Evolutionary conservation across 352 stramenopile species (phyloP).

Genomic region (Achlya hypogyna): DNA sequence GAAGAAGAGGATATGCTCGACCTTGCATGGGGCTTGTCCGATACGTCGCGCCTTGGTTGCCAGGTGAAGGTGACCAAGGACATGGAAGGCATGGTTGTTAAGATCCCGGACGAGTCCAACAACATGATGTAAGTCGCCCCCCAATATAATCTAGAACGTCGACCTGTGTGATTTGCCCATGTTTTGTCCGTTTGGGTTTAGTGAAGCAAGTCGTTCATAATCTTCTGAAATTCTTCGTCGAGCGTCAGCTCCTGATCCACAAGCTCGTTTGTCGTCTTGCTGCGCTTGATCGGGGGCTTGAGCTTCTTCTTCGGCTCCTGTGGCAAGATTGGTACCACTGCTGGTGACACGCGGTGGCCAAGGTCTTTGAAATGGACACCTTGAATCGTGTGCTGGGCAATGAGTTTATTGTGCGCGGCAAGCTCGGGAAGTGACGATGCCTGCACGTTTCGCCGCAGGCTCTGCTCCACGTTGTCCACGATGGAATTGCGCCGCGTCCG

Average conservation of each 20-base stretch:
- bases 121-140: constrained; percentile 68
- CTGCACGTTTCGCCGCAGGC: not conserved
- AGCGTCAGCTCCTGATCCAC: not conserved
- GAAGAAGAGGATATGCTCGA: constrained; percentile 96
- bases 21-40: constrained; percentile 88
- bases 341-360: not conserved
- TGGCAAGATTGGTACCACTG: not conserved
- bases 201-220: not conserved
- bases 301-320: not conserved
- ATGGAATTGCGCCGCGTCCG: not conserved
- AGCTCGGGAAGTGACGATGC: not conserved
- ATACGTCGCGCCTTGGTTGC: constrained; percentile 88
- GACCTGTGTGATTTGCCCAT: not conserved
- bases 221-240: not conserved
- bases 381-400: not conserved
- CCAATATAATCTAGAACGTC: not conserved
- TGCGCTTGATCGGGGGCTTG: not conserved
- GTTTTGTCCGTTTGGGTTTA: not conserved
- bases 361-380: not conserved
- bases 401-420: not conserved
- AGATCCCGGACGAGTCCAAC: constrained; percentile 80
- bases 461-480: not conserved
- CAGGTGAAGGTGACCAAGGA: constrained; percentile 86
- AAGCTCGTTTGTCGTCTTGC: not conserved
- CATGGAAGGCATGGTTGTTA: constrained; percentile 79